Conservation (phyloP, 371 early-diverging fungal genomes). For the Mucor mucedo region DNA sequence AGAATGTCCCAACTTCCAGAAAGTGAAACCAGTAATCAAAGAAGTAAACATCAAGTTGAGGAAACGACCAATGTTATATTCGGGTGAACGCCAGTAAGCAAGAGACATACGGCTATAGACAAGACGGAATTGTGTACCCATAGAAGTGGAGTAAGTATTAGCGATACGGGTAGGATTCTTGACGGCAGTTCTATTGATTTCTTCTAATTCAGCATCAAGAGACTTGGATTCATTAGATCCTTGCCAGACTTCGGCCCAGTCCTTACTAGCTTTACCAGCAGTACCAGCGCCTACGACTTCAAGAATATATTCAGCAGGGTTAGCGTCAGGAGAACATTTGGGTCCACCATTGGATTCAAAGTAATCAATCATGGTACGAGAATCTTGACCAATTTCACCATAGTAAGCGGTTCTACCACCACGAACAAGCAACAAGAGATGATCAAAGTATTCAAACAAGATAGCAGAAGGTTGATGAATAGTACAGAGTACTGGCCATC, state of each 20-base stretch:
- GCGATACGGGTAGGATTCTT: constrained; percentile 22
- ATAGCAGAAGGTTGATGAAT: constrained; percentile 70
- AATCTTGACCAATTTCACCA: constrained; percentile 63
- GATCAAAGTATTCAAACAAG: constrained; percentile 68
- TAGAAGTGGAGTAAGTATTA: constrained; percentile 32
- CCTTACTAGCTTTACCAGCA: constrained; percentile 41
- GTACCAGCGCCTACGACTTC: constrained; percentile 55
- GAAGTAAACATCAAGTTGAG: constrained; percentile 48
- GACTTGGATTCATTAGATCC: constrained; percentile 32
- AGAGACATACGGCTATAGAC: constrained; percentile 57
- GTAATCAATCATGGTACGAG: constrained; percentile 54
- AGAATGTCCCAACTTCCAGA: constrained; percentile 57
- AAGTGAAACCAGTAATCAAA: constrained; percentile 58
- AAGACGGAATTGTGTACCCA: constrained; percentile 39
- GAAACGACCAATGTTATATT: constrained; percentile 63
- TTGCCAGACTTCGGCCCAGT: constrained; percentile 63
- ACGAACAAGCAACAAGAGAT: constrained; percentile 67
- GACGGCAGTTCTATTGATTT: constrained; percentile 15
- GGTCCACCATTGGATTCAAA: constrained; percentile 62
- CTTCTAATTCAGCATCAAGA: constrained; percentile 27
- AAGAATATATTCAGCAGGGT: constrained; percentile 45
- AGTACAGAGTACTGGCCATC: constrained; percentile 63
- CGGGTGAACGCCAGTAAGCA: constrained; percentile 60
- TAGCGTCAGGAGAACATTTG: constrained; percentile 54
- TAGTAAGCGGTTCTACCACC: constrained; percentile 67